Base-by-base conservation (phyloP, 441 rosid genomes). In the Pelargonium fulgidum region DNA sequence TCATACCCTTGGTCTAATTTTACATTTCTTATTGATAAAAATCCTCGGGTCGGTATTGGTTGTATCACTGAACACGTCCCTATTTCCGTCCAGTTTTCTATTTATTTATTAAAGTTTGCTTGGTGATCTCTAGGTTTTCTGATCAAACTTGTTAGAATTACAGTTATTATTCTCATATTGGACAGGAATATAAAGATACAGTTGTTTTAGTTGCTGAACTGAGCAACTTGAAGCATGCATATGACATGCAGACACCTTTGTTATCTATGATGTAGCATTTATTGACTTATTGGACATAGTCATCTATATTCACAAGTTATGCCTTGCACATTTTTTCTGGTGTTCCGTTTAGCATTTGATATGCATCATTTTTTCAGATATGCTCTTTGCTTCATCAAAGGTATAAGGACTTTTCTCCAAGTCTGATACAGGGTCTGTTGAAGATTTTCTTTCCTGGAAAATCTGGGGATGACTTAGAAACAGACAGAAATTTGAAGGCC, bases 371-470 rank as follows among this genome's bases (percentile, higher is more conserved):
- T 78, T 63, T 79, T 79, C 68, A 95, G 98, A 85, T 91, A 69
- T 92, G 97, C 81, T 95, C 99, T 48, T 80, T 94, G 82, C 98
- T 94, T 81, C 98, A 94, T 80, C 99, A 90, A 80, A 82, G 99
- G 79, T 92, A 90, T 85, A 87, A 81, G 74, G 99, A 92, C 65
- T 95, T 95, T 78, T 87, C 98, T 0, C 93, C 99, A 56, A 83
- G 87, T 79, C 81, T 95, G 77, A 76, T 81, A 58, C 97, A 95
- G 77, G 96, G 96, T 63, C 96, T 95, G 67, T 71, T 88, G 80
- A 92, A 91, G 85, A 81, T 92, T 62, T 95, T 92, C 84, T 83
- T 83, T 75, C 99, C 96, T 76, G 98, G 96, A 83, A 95, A 95
- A 81, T 82, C 98, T 41, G 88, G 81, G 22, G 98, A 92, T 68